Evolutionary conservation across 1,284 basidiomycete genomes (phyloP).

Genomic region (Entoloma clypeatum): DNA sequence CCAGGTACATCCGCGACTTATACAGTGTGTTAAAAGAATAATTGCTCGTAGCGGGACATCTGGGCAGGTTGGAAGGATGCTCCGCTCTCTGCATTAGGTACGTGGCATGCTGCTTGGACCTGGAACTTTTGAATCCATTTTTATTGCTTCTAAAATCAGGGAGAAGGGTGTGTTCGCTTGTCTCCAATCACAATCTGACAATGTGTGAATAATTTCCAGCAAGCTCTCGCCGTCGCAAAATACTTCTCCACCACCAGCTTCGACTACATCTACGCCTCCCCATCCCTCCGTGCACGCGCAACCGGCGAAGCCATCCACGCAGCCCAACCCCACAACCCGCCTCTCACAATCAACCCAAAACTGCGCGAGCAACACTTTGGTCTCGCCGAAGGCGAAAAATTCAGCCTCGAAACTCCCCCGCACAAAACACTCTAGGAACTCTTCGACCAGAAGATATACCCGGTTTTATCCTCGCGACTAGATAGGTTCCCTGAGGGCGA

Average conservation of each 20-base stretch:
- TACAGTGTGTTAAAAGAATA: background rate
- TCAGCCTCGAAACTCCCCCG: constrained; percentile 33
- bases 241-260: constrained; percentile 55
- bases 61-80: constrained; percentile 85
- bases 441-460: constrained; percentile 45
- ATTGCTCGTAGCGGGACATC: constrained; percentile 35
- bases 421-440: constrained; percentile 40
- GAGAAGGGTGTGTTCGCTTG: constrained; percentile 27
- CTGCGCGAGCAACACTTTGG: constrained; percentile 67
- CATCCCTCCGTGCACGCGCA: constrained; percentile 66
- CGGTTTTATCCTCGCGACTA: constrained; percentile 42
- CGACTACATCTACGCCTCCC: constrained; percentile 69
- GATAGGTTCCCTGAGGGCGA: constrained; percentile 69
- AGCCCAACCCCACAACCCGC: constrained; percentile 48
- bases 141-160: constrained; percentile 20
- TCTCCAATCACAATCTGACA: too few relatives aligned
- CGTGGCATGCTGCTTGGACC: constrained; percentile 20
- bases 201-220: constrained; percentile 38
- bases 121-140: constrained; percentile 2
- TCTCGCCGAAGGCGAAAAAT: constrained; percentile 61
- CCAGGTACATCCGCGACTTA: background rate
- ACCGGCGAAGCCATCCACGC: constrained; percentile 60
- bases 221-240: constrained; percentile 69
- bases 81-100: constrained; percentile 71
- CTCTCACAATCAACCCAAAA: constrained; percentile 46